phyloP scores from a whole-genome alignment of 306 rosid species.

The Geum urbanum region DNA sequence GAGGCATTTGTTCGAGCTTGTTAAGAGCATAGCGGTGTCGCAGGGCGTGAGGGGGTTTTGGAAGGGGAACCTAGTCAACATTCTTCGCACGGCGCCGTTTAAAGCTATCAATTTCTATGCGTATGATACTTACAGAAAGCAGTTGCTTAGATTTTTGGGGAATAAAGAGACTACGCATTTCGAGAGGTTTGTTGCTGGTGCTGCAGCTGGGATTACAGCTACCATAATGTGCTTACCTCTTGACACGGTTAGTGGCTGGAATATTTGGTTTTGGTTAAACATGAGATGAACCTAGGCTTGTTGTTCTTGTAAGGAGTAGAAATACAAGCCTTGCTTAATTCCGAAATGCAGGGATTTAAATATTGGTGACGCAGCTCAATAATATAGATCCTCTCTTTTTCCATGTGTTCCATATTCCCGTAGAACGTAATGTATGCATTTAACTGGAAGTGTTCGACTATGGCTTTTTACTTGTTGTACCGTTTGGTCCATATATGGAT shows the following conservation, averaged over 20 bases:
- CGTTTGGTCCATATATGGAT: background rate
- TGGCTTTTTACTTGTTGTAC: background rate
- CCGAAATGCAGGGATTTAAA: background rate
- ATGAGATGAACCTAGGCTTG: conserved; percentile 1
- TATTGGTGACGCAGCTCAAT: background rate
- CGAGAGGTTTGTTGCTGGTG: conserved; percentile 96
- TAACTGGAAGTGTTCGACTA: background rate
- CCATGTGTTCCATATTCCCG: background rate
- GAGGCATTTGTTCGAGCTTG: conserved; percentile 57
- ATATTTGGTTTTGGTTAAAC: conserved; percentile 4
- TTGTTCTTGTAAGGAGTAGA: conserved; percentile 2
- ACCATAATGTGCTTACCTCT: conserved; percentile 81
- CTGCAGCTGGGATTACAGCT: conserved; percentile 92
- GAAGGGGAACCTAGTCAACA: conserved; percentile 85
- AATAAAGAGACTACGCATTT: conserved; percentile 71
- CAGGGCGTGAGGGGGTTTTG: conserved; percentile 96
- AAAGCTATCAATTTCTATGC: conserved; percentile 92
- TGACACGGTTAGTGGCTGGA: conserved; percentile 66
- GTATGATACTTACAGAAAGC: conserved; percentile 87
- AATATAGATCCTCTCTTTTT: background rate
- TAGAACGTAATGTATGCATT: background rate
- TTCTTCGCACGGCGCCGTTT: conserved; percentile 95
- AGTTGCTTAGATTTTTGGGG: conserved; percentile 59
- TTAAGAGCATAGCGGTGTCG: conserved; percentile 58
- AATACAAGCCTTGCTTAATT: background rate